Percentiles rank a stretch among this genome's conserved stretches.
phyloP scores from a whole-genome alignment of 1,284 basidiomycete species.

The Cutaneotrichosporon sp. region DNA sequence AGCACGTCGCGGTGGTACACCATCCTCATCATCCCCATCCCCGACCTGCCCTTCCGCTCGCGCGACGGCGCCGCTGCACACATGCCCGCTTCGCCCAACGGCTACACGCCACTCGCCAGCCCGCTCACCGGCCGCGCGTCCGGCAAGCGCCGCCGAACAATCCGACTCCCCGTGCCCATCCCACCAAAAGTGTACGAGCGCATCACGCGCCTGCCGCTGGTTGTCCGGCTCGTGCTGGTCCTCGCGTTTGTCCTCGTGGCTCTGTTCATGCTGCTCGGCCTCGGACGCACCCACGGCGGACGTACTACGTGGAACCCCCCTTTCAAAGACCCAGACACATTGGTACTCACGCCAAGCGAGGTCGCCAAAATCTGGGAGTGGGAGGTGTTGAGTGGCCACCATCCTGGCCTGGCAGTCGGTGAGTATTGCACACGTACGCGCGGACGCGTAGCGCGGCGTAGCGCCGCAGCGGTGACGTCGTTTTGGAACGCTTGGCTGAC shows the following conservation, averaged over 20 bases:
- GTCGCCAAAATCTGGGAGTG: constrained; percentile 84
- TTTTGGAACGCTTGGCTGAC: not conserved
- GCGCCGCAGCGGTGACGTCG: not conserved
- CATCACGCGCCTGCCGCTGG: constrained; percentile 52
- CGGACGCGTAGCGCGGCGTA: not conserved
- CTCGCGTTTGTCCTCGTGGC: constrained; percentile 53
- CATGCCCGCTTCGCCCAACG: constrained; percentile 17
- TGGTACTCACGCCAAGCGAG: constrained; percentile 70
- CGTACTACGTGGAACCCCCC: constrained; percentile 60
- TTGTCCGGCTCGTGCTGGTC: constrained; percentile 54
- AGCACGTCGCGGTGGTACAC: constrained; percentile 33
- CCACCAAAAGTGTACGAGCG: constrained; percentile 54
- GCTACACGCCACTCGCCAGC: constrained; percentile 4
- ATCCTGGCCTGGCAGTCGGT: constrained; percentile 73
- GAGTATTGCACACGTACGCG: constrained; percentile 40
- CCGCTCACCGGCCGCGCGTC: too few relatives aligned
- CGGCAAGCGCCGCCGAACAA: constrained; percentile 1
- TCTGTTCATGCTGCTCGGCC: constrained; percentile 53
- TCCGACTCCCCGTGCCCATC: constrained; percentile 55
- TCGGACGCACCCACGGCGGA: constrained; percentile 44
- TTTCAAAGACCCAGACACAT: constrained; percentile 66
- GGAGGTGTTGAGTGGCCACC: constrained; percentile 86
- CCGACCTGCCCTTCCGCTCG: constrained; percentile 24
- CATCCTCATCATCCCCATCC: constrained; percentile 41
- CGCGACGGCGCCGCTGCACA: not conserved